phyloP scores from a whole-genome alignment of 257 asterid genomes.

The Capsicum baccatum region DNA sequence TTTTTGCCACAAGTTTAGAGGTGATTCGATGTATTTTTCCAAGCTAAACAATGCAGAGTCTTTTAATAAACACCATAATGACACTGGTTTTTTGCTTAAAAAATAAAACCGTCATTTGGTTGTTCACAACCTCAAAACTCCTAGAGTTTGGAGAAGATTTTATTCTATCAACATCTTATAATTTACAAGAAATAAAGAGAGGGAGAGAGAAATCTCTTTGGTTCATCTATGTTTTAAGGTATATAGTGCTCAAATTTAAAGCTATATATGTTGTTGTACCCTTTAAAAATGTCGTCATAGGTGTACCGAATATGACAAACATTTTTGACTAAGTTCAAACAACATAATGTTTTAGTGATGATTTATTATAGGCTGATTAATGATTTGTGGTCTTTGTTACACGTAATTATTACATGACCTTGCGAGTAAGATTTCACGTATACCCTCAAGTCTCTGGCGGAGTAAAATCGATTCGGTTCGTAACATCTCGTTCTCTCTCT shows the following conservation, averaged over 20 bases:
- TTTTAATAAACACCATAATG: conserved; percentile 35
- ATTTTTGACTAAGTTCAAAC: background rate
- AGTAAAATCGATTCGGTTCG: conserved; percentile 62
- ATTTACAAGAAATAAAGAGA: conserved; percentile 27
- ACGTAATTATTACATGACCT: conserved; percentile 61
- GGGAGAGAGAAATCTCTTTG: conserved; percentile 9
- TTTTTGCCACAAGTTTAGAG: no score
- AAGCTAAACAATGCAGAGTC: conserved; percentile 9
- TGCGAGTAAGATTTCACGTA: conserved; percentile 61
- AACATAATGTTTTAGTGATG: conserved; percentile 24
- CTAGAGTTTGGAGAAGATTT: conserved; percentile 18
- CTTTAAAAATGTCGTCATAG: background rate
- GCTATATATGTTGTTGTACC: background rate
- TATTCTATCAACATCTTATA: conserved; percentile 32
- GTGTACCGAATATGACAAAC: background rate
- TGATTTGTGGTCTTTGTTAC: conserved; percentile 41
- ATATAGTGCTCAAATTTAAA: background rate
- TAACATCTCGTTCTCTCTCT: conserved; percentile 54
- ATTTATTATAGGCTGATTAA: conserved; percentile 41
- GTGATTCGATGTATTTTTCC: background rate
- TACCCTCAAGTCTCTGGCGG: conserved; percentile 64
- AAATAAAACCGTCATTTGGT: conserved; percentile 14
- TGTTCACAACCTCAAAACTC: background rate
- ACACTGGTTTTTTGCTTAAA: conserved; percentile 2
- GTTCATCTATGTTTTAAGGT: conserved; percentile 14